A percentile compares a stretch with the other conserved stretches of the same genome.
These are phyloP conservation scores for Pythium diclinum DNA, from an alignment of 352 stramenopile genomes.

Conservation along the genomic window DNA sequence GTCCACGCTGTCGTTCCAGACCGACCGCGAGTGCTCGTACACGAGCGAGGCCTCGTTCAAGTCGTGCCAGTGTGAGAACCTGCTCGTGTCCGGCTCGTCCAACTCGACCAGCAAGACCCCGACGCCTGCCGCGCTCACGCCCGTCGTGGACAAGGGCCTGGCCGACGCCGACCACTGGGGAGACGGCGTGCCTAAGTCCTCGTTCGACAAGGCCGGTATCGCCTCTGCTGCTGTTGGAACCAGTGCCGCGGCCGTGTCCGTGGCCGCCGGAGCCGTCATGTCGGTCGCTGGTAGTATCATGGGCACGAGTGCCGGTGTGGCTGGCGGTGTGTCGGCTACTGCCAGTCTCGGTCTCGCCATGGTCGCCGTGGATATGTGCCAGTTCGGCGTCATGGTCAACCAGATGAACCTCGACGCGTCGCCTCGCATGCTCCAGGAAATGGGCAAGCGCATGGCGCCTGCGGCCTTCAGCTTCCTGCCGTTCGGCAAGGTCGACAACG, in stretches of 20 bases:
- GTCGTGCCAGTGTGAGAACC: slow-evolving; percentile 58
- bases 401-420: slow-evolving; percentile 81
- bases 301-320: slow-evolving; percentile 51
- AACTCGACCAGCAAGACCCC: slow-evolving; percentile 17
- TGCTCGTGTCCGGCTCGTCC: slow-evolving; percentile 19
- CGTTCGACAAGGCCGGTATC: slow-evolving; percentile 72
- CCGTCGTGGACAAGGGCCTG: slow-evolving; percentile 49
- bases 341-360: slow-evolving; percentile 68
- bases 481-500: slow-evolving; percentile 45
- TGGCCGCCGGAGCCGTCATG: slow-evolving; percentile 59
- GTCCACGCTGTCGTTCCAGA: slow-evolving; percentile 51
- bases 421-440: slow-evolving; percentile 69
- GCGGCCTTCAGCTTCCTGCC: slow-evolving; percentile 64
- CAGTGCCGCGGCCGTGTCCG: slow-evolving; percentile 57
- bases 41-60: slow-evolving; percentile 50
- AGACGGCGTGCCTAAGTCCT: slow-evolving; percentile 48
- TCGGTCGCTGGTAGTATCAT: slow-evolving; percentile 58
- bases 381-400: slow-evolving; percentile 84
- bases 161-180: slow-evolving; percentile 64
- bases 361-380: slow-evolving; percentile 69
- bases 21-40: slow-evolving; percentile 55
- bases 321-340: slow-evolving; percentile 49
- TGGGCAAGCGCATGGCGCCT: slow-evolving; percentile 68
- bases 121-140: slow-evolving; percentile 15
- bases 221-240: slow-evolving; percentile 46